Base-by-base conservation (phyloP, 1,284 basidiomycete genomes). In the Irpex sp. region DNA sequence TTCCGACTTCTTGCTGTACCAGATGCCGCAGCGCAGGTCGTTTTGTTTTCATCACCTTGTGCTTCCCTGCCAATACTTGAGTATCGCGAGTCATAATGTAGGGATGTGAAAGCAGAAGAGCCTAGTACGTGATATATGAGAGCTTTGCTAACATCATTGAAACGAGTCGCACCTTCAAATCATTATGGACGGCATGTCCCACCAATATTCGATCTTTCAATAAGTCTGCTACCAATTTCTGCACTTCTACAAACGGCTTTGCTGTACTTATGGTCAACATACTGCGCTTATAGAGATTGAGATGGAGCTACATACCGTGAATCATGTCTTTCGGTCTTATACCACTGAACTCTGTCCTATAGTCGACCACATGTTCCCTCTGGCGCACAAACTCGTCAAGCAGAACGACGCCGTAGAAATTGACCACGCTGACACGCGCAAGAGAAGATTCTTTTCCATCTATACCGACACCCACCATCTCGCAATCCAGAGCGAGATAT, bases 391-490 rank as follows among this genome's bases (percentile, higher is more conserved):
- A 97, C 37, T 84, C 90, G 71, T 99, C 97, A 65, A 97, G 75
- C 47, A 92, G 77, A 26, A 93, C 79, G 5, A 82, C 86, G 0
- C 97, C 97, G 69, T 95, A 82, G 73, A 88, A 97, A 75, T 98
- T 97, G 64, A 98, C 95, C 50, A 98, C 76, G 54, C 92, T 94
- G 61, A 98, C 94, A 51, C 96, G 89, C 1, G 97, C 97, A 1
- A 98, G 81, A 0, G 90, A 89, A 0, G 92, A 95, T 72, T 97
- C 86, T 1, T 83, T 67, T 8, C 94, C 95, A 8, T 94, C 96
- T 36, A 87, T 83, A 0, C 96, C 95, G 5, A 98, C 87, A 1
- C 96, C 96, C 3, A 99, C 97, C 96, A 99, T 98, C 77, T 99
- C 96, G 70, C 96, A 98, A 75, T 98, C 96, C 51, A 98, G 79